These are phyloP conservation scores for Colletotrichum incanum DNA, from an alignment of 2,329 filamentous ascomycete species.

Conservation along the genomic window DNA sequence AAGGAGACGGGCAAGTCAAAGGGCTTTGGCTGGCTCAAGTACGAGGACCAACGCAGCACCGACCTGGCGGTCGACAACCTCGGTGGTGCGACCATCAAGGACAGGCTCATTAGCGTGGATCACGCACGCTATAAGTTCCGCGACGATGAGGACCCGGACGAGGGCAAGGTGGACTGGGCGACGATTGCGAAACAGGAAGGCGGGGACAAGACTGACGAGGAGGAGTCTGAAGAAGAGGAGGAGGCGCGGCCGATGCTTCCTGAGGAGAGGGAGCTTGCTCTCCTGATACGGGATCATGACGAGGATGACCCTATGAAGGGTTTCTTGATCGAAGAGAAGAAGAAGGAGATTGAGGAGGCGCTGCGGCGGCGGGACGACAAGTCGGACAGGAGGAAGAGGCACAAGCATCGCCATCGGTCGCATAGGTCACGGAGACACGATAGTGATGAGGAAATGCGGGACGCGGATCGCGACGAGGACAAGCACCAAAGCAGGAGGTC, in stretches of 20 bases:
- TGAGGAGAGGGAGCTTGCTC: slow-evolving; percentile 85
- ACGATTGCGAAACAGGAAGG: slow-evolving; percentile 71
- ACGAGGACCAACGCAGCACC: slow-evolving; percentile 96
- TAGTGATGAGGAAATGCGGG: slow-evolving; percentile 48
- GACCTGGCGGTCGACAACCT: slow-evolving; percentile 97
- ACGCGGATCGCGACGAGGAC: slow-evolving; percentile 51
- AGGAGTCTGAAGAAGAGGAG: slow-evolving; percentile 59
- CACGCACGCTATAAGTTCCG: slow-evolving; percentile 92
- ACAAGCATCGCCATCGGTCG: slow-evolving; percentile 63
- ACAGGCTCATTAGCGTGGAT: slow-evolving; percentile 87
- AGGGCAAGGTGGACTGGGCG: slow-evolving; percentile 72
- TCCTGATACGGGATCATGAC: slow-evolving; percentile 84
- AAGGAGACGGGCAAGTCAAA: slow-evolving; percentile 96
- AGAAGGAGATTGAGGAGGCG: slow-evolving; percentile 85
- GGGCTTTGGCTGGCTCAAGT: slow-evolving; percentile 97
- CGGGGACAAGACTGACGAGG: slow-evolving; percentile 63
- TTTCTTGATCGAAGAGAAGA: slow-evolving; percentile 91
- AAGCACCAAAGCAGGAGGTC: slow-evolving; percentile 51
- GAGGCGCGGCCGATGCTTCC: slow-evolving; percentile 76
- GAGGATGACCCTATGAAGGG: slow-evolving; percentile 98
- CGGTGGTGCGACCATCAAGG: slow-evolving; percentile 86
- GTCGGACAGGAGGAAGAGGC: slow-evolving; percentile 66
- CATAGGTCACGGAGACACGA: slow-evolving; percentile 58
- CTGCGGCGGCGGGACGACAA: slow-evolving; percentile 66
- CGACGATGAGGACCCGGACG: slow-evolving; percentile 81